A percentile compares a stretch with the other conserved stretches of the same genome.
phyloP scores from a whole-genome alignment of 805 yeast genomes.

The Candida piceae region DNA sequence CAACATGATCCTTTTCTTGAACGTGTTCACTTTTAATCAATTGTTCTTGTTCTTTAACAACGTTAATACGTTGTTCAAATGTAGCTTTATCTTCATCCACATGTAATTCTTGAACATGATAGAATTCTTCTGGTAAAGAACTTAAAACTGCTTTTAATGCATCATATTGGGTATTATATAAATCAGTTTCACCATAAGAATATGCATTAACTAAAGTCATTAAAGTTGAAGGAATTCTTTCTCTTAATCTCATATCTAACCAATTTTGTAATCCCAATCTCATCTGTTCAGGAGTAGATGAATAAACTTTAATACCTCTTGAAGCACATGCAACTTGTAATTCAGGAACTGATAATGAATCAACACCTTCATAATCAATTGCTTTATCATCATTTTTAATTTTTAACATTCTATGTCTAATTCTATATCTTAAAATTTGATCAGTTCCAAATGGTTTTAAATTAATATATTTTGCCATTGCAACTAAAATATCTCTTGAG shows the following conservation, averaged over 20 bases:
- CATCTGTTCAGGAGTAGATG: constrained; percentile 72
- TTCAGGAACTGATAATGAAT: constrained; percentile 72
- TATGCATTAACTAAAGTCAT: constrained; percentile 81
- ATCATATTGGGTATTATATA: constrained; percentile 58
- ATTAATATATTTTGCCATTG: constrained; percentile 87
- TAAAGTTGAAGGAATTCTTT: constrained; percentile 85
- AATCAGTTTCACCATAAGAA: constrained; percentile 69
- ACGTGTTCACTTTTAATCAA: constrained; percentile 83
- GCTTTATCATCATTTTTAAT: constrained; percentile 88
- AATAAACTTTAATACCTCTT: constrained; percentile 81
- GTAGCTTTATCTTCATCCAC: constrained; percentile 64
- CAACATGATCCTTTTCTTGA: constrained; percentile 63
- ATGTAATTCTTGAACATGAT: constrained; percentile 90
- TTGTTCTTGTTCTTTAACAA: constrained; percentile 74
- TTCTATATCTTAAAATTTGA: constrained; percentile 81
- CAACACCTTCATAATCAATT: constrained; percentile 90
- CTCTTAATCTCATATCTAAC: constrained; percentile 82
- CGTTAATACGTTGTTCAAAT: constrained; percentile 64
- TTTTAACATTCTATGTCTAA: constrained; percentile 80
- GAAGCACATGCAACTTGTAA: constrained; percentile 86
- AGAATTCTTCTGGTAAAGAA: constrained; percentile 91
- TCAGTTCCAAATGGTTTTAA: constrained; percentile 91
- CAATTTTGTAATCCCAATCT: constrained; percentile 75
- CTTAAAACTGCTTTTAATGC: constrained; percentile 83
- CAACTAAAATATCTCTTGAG: constrained; percentile 85